A percentile compares a stretch with the other conserved stretches of the same genome.
phyloP scores from a whole-genome alignment of 2,329 filamentous ascomycete genomes.

The Phialophora tarda region DNA sequence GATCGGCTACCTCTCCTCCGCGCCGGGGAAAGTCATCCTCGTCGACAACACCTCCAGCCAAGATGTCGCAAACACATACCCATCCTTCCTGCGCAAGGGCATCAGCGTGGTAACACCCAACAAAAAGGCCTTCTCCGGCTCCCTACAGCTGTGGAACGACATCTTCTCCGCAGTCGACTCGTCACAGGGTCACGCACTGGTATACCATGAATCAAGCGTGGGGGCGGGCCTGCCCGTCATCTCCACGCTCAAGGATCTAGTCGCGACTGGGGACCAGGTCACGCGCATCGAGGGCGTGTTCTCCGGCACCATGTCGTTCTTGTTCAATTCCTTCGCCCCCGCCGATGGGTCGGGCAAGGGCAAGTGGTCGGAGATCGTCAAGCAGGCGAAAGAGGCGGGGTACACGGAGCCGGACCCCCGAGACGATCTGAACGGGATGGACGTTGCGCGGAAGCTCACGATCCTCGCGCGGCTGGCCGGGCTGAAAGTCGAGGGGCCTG shows the following conservation, averaged over 20 bases:
- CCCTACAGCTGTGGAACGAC: conserved; percentile 79
- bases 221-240: conserved; percentile 93
- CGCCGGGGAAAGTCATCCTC: conserved; percentile 78
- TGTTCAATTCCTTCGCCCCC: conserved; percentile 97
- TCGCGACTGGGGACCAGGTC: conserved; percentile 90
- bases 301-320: conserved; percentile 95
- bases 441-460: conserved; percentile 93
- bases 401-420: conserved; percentile 90
- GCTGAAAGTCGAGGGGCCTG: conserved; percentile 79
- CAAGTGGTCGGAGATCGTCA: conserved; percentile 89
- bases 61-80: conserved; percentile 81
- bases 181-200: conserved; percentile 64
- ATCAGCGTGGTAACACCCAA: conserved; percentile 95
- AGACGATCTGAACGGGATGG: conserved; percentile 84
- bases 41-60: conserved; percentile 97
- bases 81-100: conserved; percentile 76
- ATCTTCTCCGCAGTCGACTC: conserved; percentile 76
- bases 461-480: conserved; percentile 89
- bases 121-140: conserved; percentile 95
- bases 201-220: conserved; percentile 95
- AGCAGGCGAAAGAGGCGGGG: conserved; percentile 87
- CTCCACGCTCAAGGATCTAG: conserved; percentile 90
- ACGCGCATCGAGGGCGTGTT: conserved; percentile 96
- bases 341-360: conserved; percentile 71
- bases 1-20: conserved; percentile 75